These are phyloP conservation scores for Amaranthus hypochondriacus DNA, from an alignment of 148 eudicot species.

Conservation along the genomic window DNA sequence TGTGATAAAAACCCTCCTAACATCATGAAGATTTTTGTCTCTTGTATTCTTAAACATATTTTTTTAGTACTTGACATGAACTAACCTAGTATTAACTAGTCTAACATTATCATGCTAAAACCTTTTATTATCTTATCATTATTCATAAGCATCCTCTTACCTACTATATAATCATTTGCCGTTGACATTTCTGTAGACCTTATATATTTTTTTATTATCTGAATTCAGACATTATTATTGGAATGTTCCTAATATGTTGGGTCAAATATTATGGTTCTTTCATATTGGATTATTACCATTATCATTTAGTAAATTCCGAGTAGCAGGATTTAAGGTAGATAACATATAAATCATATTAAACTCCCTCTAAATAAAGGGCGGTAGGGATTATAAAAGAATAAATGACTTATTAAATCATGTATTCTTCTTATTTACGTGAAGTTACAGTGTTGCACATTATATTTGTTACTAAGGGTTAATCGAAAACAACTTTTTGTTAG, in stretches of 20 bases:
- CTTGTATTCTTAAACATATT: background rate
- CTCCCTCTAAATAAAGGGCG: too few relatives aligned
- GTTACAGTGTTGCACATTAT: too few relatives aligned
- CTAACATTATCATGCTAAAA: constrained; percentile 14
- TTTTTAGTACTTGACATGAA: constrained; percentile 10
- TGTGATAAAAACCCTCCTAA: too few relatives aligned
- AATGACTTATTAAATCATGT: too few relatives aligned
- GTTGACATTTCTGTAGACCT: constrained; percentile 23
- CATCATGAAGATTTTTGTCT: background rate
- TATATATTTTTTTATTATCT: background rate
- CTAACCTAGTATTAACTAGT: constrained; percentile 11
- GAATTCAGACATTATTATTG: constrained; percentile 24
- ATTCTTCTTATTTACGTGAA: too few relatives aligned
- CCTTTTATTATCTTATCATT: constrained; percentile 13
- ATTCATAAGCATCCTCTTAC: background rate
- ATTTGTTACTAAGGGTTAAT: too few relatives aligned
- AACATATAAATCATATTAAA: too few relatives aligned
- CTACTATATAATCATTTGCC: constrained; percentile 5
- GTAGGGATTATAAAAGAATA: too few relatives aligned
- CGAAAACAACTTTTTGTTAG: too few relatives aligned
- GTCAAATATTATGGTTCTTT: background rate
- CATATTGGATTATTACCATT: too few relatives aligned
- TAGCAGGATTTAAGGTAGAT: too few relatives aligned
- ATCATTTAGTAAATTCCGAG: too few relatives aligned
- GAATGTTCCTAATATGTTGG: background rate